Evolutionary conservation across 1,139 yeast species (phyloP).

Genomic region (Lodderomyces oxycetoniae): DNA sequence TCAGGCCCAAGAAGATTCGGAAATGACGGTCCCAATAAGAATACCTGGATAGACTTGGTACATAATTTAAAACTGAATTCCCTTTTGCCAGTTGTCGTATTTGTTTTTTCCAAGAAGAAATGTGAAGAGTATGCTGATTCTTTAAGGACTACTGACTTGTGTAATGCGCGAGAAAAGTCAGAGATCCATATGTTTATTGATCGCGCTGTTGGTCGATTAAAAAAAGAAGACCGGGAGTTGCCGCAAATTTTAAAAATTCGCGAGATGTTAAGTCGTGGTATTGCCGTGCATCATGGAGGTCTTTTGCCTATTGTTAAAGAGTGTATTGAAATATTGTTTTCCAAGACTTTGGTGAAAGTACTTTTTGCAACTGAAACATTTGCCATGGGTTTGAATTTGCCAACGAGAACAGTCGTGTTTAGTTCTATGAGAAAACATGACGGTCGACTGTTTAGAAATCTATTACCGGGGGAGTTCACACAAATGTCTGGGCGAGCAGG

Average conservation of each 20-base stretch:
- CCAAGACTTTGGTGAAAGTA: conserved; percentile 80
- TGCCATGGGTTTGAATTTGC: conserved; percentile 96
- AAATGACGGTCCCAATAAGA: conserved; percentile 71
- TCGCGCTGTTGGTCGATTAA: conserved; percentile 78
- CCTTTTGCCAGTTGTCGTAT: conserved; percentile 83
- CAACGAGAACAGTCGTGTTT: conserved; percentile 94
- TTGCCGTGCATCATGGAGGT: conserved; percentile 98
- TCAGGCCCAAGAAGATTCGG: conserved; percentile 31
- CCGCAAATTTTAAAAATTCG: conserved; percentile 85
- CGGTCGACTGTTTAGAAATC: conserved; percentile 73
- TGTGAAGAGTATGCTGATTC: conserved; percentile 92
- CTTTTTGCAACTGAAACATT: conserved; percentile 97
- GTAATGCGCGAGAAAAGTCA: conserved; percentile 77
- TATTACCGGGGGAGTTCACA: conserved; percentile 93
- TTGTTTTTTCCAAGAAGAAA: conserved; percentile 88
- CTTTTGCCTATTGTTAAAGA: conserved; percentile 92
- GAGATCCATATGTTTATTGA: conserved; percentile 92
- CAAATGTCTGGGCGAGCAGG: conserved; percentile 99
- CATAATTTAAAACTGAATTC: conserved; percentile 62
- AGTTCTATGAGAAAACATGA: conserved; percentile 84
- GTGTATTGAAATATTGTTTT: conserved; percentile 86
- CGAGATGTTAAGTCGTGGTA: conserved; percentile 82
- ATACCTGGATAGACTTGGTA: conserved; percentile 74
- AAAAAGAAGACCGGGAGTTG: conserved; percentile 85
- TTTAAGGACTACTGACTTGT: conserved; percentile 69